Base-by-base conservation (phyloP, 164 flowering plant genomes). In the Taxillus chinensis region DNA sequence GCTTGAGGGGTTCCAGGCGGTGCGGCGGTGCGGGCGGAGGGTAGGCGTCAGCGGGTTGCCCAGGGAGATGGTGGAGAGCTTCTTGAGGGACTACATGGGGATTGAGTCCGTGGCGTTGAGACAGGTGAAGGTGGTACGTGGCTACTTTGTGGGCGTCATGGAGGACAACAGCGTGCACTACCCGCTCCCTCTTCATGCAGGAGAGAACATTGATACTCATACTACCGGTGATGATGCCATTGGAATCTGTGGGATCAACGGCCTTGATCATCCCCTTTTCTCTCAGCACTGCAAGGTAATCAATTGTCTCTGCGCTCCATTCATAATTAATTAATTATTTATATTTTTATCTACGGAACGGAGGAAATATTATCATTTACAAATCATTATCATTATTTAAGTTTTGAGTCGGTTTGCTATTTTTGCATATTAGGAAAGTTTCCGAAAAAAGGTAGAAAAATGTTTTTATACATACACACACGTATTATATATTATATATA, bases 1-100 rank as follows among this genome's bases (percentile, higher is more conserved):
- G 41, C 40, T 65, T 15, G 83, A 82, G 52, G 69, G 66, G 13
- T 79, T 77, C 61, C 76, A 74, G 61, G 69, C 63, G 63, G 2
- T 82, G 71, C 74, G 53, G 46, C 70, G 60, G 50, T 71, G 62
- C 12, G 62, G 67, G 64, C 72, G 53, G 55, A 78, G 46, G 27
- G 68, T 79, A 41, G 86, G 50, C 8, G 73, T 78, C 37, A 82
- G 71, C 55, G 17, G 61, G 41, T 50, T 79, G 61, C 83, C 83
- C 12, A 54, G n/a, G 6, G 74, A 79, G 0, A 82, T 82, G 83
- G 64, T 82, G 2, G 82, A 82, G 59, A 56, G 77, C 12, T 79
- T 79, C 72, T 67, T 82, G 64, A 77, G 57, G 55, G 86, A 82
- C 15, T 82, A 82, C 57, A 41, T 82, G 59, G 74, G 66, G 40